phyloP scores from a whole-genome alignment of 1,284 basidiomycete species.

The Sanghuangporus sanghuang region DNA sequence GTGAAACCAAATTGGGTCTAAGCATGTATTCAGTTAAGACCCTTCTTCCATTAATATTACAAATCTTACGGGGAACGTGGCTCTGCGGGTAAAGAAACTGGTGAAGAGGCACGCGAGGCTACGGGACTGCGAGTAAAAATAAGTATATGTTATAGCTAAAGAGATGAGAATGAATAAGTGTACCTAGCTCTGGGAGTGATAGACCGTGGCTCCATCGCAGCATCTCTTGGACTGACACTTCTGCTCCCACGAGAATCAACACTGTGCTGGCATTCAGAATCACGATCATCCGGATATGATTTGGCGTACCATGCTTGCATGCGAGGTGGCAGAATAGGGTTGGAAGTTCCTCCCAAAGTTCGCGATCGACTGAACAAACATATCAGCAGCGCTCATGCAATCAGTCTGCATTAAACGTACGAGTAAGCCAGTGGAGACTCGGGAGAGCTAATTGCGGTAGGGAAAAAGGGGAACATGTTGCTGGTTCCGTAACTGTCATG shows the following conservation, averaged over 20 bases:
- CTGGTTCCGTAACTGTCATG: background rate
- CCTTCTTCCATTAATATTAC: too few species aligned
- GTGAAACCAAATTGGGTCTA: slow-evolving; percentile 5
- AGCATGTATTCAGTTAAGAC: background rate
- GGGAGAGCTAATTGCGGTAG: slow-evolving; percentile 31
- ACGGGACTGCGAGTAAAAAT: slow-evolving; percentile 5
- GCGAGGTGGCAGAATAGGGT: background rate
- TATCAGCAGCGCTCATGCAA: too few species aligned
- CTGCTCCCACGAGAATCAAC: slow-evolving; percentile 13
- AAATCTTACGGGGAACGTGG: slow-evolving; percentile 7
- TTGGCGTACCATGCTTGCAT: slow-evolving; percentile 21
- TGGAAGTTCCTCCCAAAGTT: background rate
- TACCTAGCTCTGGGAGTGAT: slow-evolving; percentile 52
- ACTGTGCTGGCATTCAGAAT: slow-evolving; percentile 12
- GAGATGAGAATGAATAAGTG: slow-evolving; percentile 1
- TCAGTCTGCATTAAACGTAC: slow-evolving; percentile 27
- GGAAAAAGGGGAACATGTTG: slow-evolving; percentile 42
- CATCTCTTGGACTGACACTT: slow-evolving; percentile 8
- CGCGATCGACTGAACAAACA: slow-evolving; percentile 3
- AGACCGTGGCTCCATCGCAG: slow-evolving; percentile 33
- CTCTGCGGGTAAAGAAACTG: background rate
- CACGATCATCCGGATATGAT: slow-evolving; percentile 18
- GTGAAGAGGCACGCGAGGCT: background rate
- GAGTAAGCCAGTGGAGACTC: slow-evolving; percentile 39
- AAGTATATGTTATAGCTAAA: slow-evolving; percentile 6